These are phyloP conservation scores for Dittrichia graveolens DNA, from an alignment of 129 eudicot genomes.

Conservation along the genomic window DNA sequence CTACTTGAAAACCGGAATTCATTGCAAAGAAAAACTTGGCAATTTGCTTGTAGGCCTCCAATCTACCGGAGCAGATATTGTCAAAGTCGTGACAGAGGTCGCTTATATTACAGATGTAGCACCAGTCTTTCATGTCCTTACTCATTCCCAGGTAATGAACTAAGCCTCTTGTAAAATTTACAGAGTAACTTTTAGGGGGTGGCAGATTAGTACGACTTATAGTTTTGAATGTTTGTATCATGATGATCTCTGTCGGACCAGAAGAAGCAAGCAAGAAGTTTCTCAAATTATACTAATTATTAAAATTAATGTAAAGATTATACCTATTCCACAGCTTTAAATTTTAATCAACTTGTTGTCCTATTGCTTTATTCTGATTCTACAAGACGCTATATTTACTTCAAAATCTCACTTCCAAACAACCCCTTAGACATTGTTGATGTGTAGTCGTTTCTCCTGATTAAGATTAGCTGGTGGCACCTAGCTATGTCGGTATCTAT, in stretches of 20 bases:
- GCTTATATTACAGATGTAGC: slow-evolving; percentile 71
- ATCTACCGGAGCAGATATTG: slow-evolving; percentile 59
- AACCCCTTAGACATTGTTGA: not conserved
- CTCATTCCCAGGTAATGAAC: slow-evolving; percentile 57
- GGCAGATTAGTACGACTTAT: too few species aligned
- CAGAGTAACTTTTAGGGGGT: not conserved
- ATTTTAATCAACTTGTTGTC: not conserved
- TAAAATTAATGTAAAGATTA: not conserved
- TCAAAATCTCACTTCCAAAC: not conserved
- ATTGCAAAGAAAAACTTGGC: slow-evolving; percentile 54
- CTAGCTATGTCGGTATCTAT: not conserved
- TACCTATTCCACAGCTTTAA: not conserved
- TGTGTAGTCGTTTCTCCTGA: not conserved
- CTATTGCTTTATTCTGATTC: not conserved
- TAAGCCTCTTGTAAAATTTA: not conserved
- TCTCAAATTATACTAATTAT: too few species aligned
- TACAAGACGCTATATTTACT: not conserved
- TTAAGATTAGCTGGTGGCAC: not conserved
- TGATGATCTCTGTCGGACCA: too few species aligned
- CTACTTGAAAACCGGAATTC: slow-evolving; percentile 51
- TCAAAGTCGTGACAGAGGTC: slow-evolving; percentile 63
- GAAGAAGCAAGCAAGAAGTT: too few species aligned
- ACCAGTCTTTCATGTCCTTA: slow-evolving; percentile 59
- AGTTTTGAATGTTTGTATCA: too few species aligned
- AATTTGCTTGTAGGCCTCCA: slow-evolving; percentile 53